Evolutionary conservation across 495 filamentous ascomycete species (phyloP).

Genomic region (Tuber magnatum): DNA sequence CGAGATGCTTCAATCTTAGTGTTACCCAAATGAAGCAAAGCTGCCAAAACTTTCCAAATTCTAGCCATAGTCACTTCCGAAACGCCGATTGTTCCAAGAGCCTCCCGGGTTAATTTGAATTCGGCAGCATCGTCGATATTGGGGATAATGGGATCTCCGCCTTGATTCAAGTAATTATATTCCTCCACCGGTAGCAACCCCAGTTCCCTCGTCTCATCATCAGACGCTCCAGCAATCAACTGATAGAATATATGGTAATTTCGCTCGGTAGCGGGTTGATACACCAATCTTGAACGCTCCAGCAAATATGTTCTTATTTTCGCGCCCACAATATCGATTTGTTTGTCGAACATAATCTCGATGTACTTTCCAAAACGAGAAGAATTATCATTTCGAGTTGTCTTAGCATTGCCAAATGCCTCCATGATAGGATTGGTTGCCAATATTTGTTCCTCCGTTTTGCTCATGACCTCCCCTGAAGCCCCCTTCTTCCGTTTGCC

Average conservation of each 20-base stretch:
- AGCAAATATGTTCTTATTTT: constrained; percentile 94
- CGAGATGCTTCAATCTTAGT: constrained; percentile 86
- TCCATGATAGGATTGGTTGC: constrained; percentile 99
- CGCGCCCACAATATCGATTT: constrained; percentile 93
- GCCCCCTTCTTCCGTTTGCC: constrained; percentile 70
- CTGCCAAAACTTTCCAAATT: constrained; percentile 87
- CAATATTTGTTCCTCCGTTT: constrained; percentile 96
- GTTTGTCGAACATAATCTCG: constrained; percentile 96
- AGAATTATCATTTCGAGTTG: constrained; percentile 97
- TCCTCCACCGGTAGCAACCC: constrained; percentile 74
- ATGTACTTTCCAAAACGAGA: constrained; percentile 99
- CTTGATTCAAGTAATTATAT: constrained; percentile 94
- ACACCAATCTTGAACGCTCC: constrained; percentile 94
- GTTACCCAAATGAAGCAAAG: constrained; percentile 90
- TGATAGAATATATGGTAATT: constrained; percentile 99
- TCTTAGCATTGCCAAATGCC: constrained; percentile 98
- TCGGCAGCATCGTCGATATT: constrained; percentile 94
- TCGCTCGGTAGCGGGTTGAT: constrained; percentile 92
- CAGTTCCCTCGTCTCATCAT: constrained; percentile 70
- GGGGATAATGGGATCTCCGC: constrained; percentile 80
- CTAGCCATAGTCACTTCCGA: constrained; percentile 62
- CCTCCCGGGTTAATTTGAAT: constrained; percentile 78
- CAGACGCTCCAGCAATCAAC: constrained; percentile 86
- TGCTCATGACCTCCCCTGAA: constrained; percentile 72
- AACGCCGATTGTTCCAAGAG: constrained; percentile 83